Evolutionary conservation across 2,329 filamentous ascomycete species (phyloP), one percentile per base, ranked within the genome.

Genomic region (Cladosporium sp.): DNA sequence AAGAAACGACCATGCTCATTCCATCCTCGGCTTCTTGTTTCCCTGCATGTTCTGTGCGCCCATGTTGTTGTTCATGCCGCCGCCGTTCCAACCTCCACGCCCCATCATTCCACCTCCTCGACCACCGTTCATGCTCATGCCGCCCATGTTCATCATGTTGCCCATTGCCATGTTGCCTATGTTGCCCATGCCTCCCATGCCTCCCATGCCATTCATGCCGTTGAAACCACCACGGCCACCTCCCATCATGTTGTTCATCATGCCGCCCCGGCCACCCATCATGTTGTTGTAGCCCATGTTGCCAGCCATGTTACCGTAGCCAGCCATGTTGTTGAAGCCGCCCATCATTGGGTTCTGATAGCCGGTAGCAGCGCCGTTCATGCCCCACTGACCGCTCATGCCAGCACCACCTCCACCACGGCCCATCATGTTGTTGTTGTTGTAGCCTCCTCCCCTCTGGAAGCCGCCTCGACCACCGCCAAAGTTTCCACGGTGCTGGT

Each of bases 21-120:
- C 55, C 45, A 57, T 51, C 35, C 60, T 60, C 54, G 60, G 59
- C 56, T 59, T 56, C 50, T 64, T 65, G 56, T 60, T 61, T 22
- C 78, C 77, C 70, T 76, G 74, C 74, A 79, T 79, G 20, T 73
- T 75, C 76, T 75, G 42, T 75, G 73, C 78, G 80, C 82, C 20
- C 47, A 55, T 50, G 39, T 35, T 50, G 39, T 35, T 39, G 36
- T 51, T 57, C 49, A 39, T 48, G 45, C 63, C 61, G 56, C 63
- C 61, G 56, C 61, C 60, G 48, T 62, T 60, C 25, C 66, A 69
- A 6, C 62, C 62, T 40, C 53, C 45, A 4, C 70, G 60, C 71
- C 73, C 59, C 36, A 76, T 77, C 13, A 74, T 73, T 28, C 69
- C 70, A 70, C 83, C 83, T 72, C 53, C 75, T 75, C 79, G 82